Evolutionary conservation across 306 rosid genomes (phyloP).

Genomic region (Lathyrus sativus): DNA sequence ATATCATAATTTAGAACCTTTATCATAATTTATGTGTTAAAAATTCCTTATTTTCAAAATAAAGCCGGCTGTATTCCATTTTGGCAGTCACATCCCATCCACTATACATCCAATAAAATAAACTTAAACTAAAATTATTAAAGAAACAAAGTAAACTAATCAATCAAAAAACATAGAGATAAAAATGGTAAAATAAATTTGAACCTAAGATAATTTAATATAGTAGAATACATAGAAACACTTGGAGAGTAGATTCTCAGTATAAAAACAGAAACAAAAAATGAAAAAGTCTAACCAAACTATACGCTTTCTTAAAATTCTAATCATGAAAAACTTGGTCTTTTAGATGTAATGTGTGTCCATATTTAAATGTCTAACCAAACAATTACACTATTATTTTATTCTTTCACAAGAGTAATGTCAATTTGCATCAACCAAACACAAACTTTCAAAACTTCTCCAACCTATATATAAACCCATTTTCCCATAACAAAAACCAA

Average conservation of each 20-base stretch:
- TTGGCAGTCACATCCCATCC: slow-evolving; percentile 3
- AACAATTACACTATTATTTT: slow-evolving; percentile 23
- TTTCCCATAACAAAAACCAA: slow-evolving; percentile 7
- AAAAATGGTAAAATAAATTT: background rate
- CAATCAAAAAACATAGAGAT: background rate
- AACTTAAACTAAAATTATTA: background rate
- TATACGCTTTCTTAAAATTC: slow-evolving; percentile 1
- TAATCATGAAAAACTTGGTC: slow-evolving; percentile 12
- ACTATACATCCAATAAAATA: background rate
- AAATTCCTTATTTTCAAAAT: background rate
- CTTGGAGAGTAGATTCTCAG: background rate
- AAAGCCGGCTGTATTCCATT: slow-evolving; percentile 16
- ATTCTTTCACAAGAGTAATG: slow-evolving; percentile 21
- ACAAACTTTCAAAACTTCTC: background rate
- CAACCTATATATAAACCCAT: slow-evolving; percentile 41
- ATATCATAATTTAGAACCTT: background rate
- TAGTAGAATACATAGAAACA: background rate
- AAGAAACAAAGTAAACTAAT: background rate
- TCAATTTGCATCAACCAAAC: slow-evolving; percentile 42
- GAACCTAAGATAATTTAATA: background rate
- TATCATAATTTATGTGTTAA: background rate
- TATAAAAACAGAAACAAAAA: background rate
- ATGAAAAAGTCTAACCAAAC: slow-evolving; percentile 17
- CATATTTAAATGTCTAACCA: slow-evolving; percentile 18
- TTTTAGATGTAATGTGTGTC: slow-evolving; percentile 25